A percentile compares a stretch with the other conserved stretches of the same genome.
phyloP scores from a whole-genome alignment of 306 rosid species.

The Acacia confusa region DNA sequence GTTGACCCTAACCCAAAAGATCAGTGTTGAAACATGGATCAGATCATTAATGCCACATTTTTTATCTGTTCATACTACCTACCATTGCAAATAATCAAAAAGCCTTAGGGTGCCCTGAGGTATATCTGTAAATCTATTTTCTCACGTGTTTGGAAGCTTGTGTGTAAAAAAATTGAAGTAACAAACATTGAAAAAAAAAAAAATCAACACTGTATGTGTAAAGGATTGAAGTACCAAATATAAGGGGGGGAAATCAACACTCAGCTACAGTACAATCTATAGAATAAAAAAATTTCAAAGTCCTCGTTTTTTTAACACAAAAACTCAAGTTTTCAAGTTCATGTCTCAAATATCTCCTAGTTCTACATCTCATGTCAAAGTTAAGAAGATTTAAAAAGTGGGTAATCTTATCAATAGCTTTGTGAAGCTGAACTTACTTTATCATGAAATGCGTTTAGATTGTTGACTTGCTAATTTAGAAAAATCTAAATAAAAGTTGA shows the following conservation, averaged over 20 bases:
- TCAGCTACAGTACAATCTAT: neutral
- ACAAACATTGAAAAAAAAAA: neutral
- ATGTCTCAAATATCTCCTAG: neutral
- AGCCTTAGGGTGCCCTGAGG: neutral
- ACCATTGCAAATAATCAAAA: neutral
- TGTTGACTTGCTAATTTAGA: neutral
- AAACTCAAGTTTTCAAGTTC: no score
- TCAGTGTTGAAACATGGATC: neutral
- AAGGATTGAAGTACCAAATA: neutral
- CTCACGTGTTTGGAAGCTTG: neutral
- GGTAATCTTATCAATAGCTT: neutral
- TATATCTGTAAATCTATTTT: neutral
- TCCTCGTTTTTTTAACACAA: no score
- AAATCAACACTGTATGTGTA: neutral
- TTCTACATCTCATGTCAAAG: neutral
- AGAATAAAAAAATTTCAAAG: neutral
- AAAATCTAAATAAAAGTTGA: neutral
- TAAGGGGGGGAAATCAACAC: neutral
- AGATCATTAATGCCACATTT: neutral
- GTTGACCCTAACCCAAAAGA: conserved; percentile 9
- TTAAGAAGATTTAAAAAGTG: neutral
- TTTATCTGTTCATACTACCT: neutral
- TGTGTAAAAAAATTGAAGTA: neutral
- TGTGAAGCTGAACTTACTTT: neutral
- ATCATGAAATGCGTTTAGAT: neutral